phyloP scores from a whole-genome alignment of 352 stramenopile species.

The Thraustotheca clavata region DNA sequence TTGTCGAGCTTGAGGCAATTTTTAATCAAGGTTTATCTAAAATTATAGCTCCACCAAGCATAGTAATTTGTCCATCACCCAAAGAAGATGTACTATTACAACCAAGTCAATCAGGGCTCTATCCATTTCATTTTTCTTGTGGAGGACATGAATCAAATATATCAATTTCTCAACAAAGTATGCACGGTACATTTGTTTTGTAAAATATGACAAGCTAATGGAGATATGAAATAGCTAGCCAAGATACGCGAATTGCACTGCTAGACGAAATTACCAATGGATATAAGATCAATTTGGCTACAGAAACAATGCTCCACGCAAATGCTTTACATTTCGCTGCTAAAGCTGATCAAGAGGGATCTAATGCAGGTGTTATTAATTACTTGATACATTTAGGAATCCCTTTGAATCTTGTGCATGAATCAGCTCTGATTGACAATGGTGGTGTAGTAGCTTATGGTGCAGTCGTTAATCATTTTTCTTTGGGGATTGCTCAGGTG shows the following conservation, averaged over 20 bases:
- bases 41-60: slow-evolving; percentile 28
- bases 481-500: neutral
- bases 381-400: slow-evolving; percentile 25
- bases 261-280: slow-evolving; percentile 23
- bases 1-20: slow-evolving; percentile 46
- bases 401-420: slow-evolving; percentile 51
- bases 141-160: slow-evolving; percentile 44
- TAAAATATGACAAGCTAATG: neutral
- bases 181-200: neutral
- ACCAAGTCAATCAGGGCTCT: slow-evolving; percentile 22
- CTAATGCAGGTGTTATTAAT: slow-evolving; percentile 41
- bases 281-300: slow-evolving; percentile 31
- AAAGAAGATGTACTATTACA: slow-evolving; percentile 27
- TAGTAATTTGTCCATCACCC: slow-evolving; percentile 22
- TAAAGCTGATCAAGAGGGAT: slow-evolving; percentile 42
- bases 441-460: slow-evolving; percentile 35
- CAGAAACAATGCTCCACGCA: slow-evolving; percentile 27
- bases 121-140: slow-evolving; percentile 59
- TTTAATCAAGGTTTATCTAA: slow-evolving; percentile 36
- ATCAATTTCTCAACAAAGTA: slow-evolving; percentile 27
- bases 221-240: neutral
- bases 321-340: slow-evolving; percentile 29
- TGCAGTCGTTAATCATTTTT: slow-evolving; percentile 17
- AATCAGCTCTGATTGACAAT: slow-evolving; percentile 39
- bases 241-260: too few relatives aligned